These are phyloP conservation scores for Talaromyces sp. DNA, from an alignment of 2,329 filamentous ascomycete species.

Conservation along the genomic window DNA sequence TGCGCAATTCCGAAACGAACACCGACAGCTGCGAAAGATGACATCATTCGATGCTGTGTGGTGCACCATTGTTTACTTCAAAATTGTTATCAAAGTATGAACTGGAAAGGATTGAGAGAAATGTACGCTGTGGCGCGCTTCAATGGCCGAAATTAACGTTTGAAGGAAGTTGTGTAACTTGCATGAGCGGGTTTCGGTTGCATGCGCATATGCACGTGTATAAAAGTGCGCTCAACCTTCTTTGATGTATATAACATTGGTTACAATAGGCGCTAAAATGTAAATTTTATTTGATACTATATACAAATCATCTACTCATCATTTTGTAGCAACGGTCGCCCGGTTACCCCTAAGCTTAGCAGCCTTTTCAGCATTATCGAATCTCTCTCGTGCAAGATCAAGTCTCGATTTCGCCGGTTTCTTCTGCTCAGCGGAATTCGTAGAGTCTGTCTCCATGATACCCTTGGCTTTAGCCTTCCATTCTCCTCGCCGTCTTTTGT, in stretches of 20 bases:
- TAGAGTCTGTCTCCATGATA: background rate
- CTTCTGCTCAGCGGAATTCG: conserved; percentile 10
- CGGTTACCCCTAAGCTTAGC: background rate
- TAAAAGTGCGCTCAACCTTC: no score
- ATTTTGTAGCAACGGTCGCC: background rate
- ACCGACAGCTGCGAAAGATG: background rate
- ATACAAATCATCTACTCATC: background rate
- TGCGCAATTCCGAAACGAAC: conserved; percentile 7
- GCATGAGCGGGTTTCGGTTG: no score
- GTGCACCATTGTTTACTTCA: background rate
- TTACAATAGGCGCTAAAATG: background rate
- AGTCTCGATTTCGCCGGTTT: conserved; percentile 45
- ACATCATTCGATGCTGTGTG: conserved; percentile 4
- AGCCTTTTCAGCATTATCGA: conserved; percentile 33
- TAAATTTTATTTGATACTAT: background rate
- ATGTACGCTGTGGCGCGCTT: background rate
- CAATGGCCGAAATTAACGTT: background rate
- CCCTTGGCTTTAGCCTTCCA: conserved; percentile 58
- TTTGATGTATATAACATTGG: background rate
- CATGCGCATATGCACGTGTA: no score
- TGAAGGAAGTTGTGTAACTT: background rate
- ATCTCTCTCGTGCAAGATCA: conserved; percentile 53
- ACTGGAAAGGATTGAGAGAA: background rate
- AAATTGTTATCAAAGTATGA: background rate
- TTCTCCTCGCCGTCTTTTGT: conserved; percentile 56